Percentiles rank a stretch among this genome's conserved stretches.
Conservation (phyloP, 805 yeast genomes). For the Candida gorgasii region DNA sequence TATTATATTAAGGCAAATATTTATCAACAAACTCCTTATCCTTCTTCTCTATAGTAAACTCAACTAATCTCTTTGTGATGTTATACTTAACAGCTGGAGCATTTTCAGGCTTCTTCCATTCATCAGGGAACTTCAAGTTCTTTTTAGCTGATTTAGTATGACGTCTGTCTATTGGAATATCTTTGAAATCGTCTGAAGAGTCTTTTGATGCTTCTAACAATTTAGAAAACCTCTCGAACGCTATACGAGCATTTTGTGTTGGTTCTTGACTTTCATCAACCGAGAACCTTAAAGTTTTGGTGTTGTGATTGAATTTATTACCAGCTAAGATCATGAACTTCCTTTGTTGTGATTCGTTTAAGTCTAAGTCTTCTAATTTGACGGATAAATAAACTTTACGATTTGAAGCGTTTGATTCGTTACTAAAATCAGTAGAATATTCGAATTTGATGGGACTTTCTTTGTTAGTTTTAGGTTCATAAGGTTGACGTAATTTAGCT, state of each 20-base stretch:
- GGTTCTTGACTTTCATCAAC: slow-evolving; percentile 68
- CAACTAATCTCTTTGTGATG: slow-evolving; percentile 34
- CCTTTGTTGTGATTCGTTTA: slow-evolving; percentile 56
- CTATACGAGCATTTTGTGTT: slow-evolving; percentile 79
- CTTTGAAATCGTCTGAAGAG: slow-evolving; percentile 62
- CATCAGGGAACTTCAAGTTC: slow-evolving; percentile 63
- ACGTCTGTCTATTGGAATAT: slow-evolving; percentile 80
- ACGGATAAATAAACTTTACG: slow-evolving; percentile 65
- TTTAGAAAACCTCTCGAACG: slow-evolving; percentile 62
- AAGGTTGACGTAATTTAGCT: slow-evolving; percentile 71
- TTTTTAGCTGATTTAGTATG: slow-evolving; percentile 50
- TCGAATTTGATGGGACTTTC: slow-evolving; percentile 63
- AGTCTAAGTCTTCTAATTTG: slow-evolving; percentile 52
- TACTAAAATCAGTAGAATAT: slow-evolving; percentile 66
- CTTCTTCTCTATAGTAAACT: slow-evolving; percentile 30
- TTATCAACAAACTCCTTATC: slow-evolving; percentile 32
- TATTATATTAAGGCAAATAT: slow-evolving; percentile 23
- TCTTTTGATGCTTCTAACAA: slow-evolving; percentile 68
- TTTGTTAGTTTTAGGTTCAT: slow-evolving; percentile 46
- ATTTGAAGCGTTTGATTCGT: slow-evolving; percentile 69
- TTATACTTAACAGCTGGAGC: slow-evolving; percentile 54
- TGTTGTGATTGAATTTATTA: slow-evolving; percentile 64
- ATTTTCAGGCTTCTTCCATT: slow-evolving; percentile 70
- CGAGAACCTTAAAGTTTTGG: slow-evolving; percentile 64
- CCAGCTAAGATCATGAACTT: slow-evolving; percentile 81